Base-by-base conservation (phyloP, 345 rosid genomes). In the Ceriops tagal region DNA sequence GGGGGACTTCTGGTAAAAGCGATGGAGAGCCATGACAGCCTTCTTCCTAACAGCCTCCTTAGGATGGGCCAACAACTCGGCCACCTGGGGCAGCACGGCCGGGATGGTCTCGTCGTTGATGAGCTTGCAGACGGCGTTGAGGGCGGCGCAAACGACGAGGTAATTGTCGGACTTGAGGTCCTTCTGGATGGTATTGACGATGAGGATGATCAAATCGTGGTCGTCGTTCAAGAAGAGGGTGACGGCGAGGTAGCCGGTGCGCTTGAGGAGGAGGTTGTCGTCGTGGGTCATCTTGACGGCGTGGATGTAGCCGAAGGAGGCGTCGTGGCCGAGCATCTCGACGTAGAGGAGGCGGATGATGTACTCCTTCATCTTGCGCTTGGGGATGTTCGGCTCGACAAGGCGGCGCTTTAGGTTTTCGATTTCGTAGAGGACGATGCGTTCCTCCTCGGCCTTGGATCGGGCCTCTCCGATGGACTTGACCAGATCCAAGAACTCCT, bases 241-340 rank as follows among this genome's bases (percentile, higher is more conserved):
- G 27, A 95, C 98, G 0, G 99, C 98, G 64, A 95, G 72, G 86
- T 95, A 95, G 7, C 99, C 99, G 10, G 98, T 92, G 65, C 99
- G 88, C 73, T 95, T 95, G 57, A 92, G 93, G 30, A 79, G 78
- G 8, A 92, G 81, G 65, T 53, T 82, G 55, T 92, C 99, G 62
- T 95, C 93, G 79, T 95, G 99, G 1, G 99, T 95, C 99, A 95
- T 95, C 83, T 95, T 95, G 30, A 95, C 99, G 71, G 99, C 97
- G 77, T 95, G 96, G 73, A 95, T 95, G 85, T 95, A 90, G 9
- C 98, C 98, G 58, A 95, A 95, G 7, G 99, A 95, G 58, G 99
- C 97, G 71, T 92, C 98, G 74, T 95, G 98, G 32, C 99, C 99
- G 19, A 95, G 86, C 99, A 95, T 95, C 88, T 95, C 99, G 32